Evolutionary conservation across 129 eudicot genomes (phyloP), one percentile per base, ranked within the genome.

Genomic region (Lactuca sativa): DNA sequence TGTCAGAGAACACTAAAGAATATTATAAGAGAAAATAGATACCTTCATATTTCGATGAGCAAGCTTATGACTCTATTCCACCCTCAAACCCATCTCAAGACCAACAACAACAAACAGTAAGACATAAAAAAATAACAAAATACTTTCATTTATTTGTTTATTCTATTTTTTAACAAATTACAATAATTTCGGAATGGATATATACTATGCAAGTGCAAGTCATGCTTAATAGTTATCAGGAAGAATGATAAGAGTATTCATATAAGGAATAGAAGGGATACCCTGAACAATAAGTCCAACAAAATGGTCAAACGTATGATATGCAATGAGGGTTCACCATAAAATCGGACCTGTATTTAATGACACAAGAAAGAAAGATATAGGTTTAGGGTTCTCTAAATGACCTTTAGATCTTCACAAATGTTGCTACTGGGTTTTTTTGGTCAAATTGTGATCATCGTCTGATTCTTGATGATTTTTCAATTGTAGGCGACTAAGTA

Each of bases 341-440:
- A 9, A 85, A 63, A 13, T 92, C 70, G 73, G 97, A 88, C 71
- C 88, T 91, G 16, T 85, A 76, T 15, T 64, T 89, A 9, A 93
- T 93, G 98, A 87, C 95, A 59, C 98, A 93, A 78, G 98, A 93
- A 78, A 93, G 80, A 93, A 93, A 83, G 98, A 93, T 69, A 88
- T 95, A 62, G 97, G 98, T 58, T 81, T 93, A 62, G 97, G 98
- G 17, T 93, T 25, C 30, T 25, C 30, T 25, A 25, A 0, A 25
- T 25, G 30, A 25, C 30, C 30, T 25, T 25, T 25, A 25, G 30
- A 25, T 25, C 2, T 25, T 25, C 30, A 25, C 2, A 25, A 2
- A 0, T 25, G 30, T 25, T 25, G 30, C 30, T 25, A 25, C 1
- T 25, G 30, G 30, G 30, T 25, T 0, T 25, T 25, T 2, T 25